A percentile compares a stretch with the other conserved stretches of the same genome.
Conservation (phyloP, 257 asterid species). For the Capsicum pubescens region DNA sequence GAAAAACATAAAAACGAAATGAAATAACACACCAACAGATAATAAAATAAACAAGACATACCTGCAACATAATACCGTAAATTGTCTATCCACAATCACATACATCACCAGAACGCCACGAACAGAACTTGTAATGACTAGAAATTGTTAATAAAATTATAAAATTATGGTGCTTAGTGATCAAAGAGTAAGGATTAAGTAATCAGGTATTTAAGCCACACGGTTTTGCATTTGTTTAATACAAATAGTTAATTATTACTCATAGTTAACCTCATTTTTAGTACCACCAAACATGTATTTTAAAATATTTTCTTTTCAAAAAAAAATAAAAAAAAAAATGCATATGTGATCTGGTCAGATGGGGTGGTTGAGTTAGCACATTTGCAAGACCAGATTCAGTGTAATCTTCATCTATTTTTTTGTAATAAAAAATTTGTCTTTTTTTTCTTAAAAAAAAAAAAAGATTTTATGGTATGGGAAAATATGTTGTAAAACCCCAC, state of each 20-base stretch:
- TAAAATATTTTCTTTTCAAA: neutral
- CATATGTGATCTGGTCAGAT: neutral
- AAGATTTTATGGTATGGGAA: neutral
- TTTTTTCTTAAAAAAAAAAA: no score
- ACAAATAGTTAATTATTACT: neutral
- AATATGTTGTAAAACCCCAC: neutral
- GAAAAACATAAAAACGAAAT: no score
- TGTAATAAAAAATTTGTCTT: neutral
- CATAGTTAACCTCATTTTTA: slow-evolving; percentile 5
- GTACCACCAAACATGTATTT: neutral
- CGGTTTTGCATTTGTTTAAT: slow-evolving; percentile 27
- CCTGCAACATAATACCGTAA: no score
- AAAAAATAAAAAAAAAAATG: neutral
- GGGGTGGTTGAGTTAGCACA: slow-evolving; percentile 18
- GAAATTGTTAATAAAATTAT: neutral
- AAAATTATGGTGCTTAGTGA: neutral
- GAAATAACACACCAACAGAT: no score
- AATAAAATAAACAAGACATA: no score
- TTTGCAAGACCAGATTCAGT: slow-evolving; percentile 37
- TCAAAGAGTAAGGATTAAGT: neutral
- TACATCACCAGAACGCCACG: no score
- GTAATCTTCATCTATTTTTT: slow-evolving; percentile 27
- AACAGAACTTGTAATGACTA: no score
- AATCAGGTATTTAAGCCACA: neutral
- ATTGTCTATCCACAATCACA: no score